phyloP scores from a whole-genome alignment of 1,284 basidiomycete genomes.

The Pseudozyma hubeiensis region DNA sequence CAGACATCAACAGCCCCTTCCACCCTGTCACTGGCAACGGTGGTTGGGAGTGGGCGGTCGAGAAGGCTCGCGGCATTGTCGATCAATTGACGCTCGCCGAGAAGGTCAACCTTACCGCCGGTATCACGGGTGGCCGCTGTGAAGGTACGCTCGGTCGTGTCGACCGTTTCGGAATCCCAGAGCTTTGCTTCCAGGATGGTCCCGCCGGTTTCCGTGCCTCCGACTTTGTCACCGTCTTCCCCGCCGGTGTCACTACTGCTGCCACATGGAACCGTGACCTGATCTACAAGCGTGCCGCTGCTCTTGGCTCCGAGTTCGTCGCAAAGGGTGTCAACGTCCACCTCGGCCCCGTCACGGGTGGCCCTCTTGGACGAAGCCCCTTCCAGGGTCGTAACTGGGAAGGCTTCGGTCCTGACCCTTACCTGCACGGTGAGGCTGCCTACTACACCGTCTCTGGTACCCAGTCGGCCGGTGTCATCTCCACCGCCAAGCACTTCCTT shows the following conservation, averaged over 20 bases:
- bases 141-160: constrained; percentile 40
- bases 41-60: constrained; percentile 40
- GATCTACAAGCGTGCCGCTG: constrained; percentile 31
- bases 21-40: constrained; percentile 38
- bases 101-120: constrained; percentile 49
- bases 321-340: constrained; percentile 45
- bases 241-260: constrained; percentile 41
- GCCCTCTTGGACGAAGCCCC: constrained; percentile 41
- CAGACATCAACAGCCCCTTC: constrained; percentile 36
- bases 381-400: constrained; percentile 48
- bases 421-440: constrained; percentile 40
- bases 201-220: constrained; percentile 45
- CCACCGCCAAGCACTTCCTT: constrained; percentile 49
- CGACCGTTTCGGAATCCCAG: constrained; percentile 43
- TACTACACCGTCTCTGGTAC: constrained; percentile 43
- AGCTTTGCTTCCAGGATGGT: constrained; percentile 51
- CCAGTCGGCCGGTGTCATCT: constrained; percentile 37
- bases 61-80: constrained; percentile 36
- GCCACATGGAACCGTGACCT: constrained; percentile 49
- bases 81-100: constrained; percentile 44
- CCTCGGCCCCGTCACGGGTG: constrained; percentile 66
- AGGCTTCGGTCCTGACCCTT: constrained; percentile 43
- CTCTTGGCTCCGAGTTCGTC: constrained; percentile 42
- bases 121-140: constrained; percentile 33
- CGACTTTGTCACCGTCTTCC: constrained; percentile 49